Base-by-base conservation (phyloP, 2,329 filamentous ascomycete species). In the Amauroascus niger region DNA sequence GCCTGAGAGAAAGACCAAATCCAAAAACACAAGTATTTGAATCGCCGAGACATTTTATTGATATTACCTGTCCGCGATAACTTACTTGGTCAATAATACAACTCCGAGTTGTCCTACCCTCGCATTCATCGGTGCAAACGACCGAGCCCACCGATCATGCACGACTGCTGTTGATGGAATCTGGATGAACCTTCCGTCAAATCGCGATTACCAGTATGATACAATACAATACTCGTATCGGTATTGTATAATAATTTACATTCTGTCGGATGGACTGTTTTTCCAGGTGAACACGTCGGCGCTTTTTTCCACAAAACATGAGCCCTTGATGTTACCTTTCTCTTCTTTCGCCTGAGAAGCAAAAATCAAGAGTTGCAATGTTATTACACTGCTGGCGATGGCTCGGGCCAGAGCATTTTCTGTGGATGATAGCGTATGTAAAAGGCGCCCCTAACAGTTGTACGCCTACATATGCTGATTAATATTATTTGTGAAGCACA, bases 341-440 rank as follows among this genome's bases (percentile, higher is more conserved):
- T 6, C n/a, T 26, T 30, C 22, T 7, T 18, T 18, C 18, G 22
- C 32, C 22, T 9, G 9, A 30, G 26, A 30, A 9, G 11, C 32
- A 14, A 13, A n/a, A 8, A 33, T 35, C 11, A 4, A 20, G 18
- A 6, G 14, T 40, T 39, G n/a, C 33, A 3, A 49, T 49, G 47
- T 43, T 22, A 7, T n/a, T 44, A 14, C n/a, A 22, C 11, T 14
- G 26, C 9, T 26, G 16, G 28, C 49, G 8, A 51, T 51, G 49
- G 49, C 49, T 51, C 37, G 39, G 11, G 39, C 49, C 28, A 51
- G 40, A 13, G 26, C 26, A 20, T 35, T 24, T 4, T 28, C 33
- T 16, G 18, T 49, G 6, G 18, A 16, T 14, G 49, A 51, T n/a
- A 51, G 49, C n/a, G 49, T 51, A 51, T 14, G 49, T 39, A 18